A percentile compares a stretch with the other conserved stretches of the same genome.
phyloP scores from a whole-genome alignment of 352 stramenopile genomes.

The Blastocystis sp. region DNA sequence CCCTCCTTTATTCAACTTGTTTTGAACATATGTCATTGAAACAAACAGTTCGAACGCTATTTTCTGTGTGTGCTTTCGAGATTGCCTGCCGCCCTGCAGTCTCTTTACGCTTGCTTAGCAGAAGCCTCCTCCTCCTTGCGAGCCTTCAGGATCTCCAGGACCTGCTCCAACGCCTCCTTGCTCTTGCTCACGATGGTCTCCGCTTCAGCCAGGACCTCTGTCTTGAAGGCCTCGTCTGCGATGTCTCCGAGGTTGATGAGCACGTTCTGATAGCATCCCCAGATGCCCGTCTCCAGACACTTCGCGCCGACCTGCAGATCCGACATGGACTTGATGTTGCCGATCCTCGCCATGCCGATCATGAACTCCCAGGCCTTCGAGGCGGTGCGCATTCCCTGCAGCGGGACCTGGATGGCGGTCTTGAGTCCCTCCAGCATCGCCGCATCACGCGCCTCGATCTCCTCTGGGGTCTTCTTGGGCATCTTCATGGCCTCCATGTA shows the following conservation, averaged over 20 bases:
- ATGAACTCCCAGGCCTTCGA: conserved; percentile 61
- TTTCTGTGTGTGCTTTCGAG: no score
- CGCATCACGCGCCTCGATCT: conserved; percentile 59
- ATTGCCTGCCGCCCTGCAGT: no score
- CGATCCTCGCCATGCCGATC: conserved; percentile 64
- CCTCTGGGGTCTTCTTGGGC: conserved; percentile 62
- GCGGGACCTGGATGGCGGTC: conserved; percentile 61
- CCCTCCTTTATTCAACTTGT: neutral
- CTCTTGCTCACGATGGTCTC: conserved; percentile 62
- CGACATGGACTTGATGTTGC: conserved; percentile 64
- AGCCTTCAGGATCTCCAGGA: conserved; percentile 59
- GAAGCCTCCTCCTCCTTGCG: conserved; percentile 37
- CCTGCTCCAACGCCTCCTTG: conserved; percentile 46
- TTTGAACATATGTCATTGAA: neutral
- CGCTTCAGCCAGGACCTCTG: conserved; percentile 26
- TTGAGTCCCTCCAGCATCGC: conserved; percentile 64
- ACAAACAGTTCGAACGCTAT: neutral
- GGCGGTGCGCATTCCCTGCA: conserved; percentile 63
- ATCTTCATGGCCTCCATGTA: conserved; percentile 63
- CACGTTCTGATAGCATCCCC: conserved; percentile 64
- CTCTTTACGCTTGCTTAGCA: no score
- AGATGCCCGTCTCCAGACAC: conserved; percentile 64
- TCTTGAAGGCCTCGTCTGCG: conserved; percentile 60
- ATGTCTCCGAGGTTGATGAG: conserved; percentile 64
- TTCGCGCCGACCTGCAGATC: conserved; percentile 64